Percentiles rank a stretch among this genome's conserved stretches.
Conservation (phyloP, 768 basidiomycete species). For the Psilocybe cubensis region DNA sequence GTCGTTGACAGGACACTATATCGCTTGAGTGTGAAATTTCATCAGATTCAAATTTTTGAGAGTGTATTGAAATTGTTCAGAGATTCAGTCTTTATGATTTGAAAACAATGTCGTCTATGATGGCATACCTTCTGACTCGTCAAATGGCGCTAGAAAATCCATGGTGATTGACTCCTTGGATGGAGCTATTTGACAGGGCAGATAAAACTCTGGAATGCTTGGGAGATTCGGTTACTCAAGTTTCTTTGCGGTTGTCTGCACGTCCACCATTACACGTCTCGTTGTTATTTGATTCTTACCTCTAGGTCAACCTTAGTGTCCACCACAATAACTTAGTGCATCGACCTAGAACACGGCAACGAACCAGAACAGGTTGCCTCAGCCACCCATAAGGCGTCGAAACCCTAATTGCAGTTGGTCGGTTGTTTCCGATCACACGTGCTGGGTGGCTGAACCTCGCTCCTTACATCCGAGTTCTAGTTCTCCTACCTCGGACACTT, state of each 20-base stretch:
- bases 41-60: too few relatives aligned
- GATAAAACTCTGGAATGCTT: not conserved
- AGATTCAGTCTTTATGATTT: too few relatives aligned
- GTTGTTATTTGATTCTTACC: not conserved
- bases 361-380: not conserved
- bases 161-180: not conserved
- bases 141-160: too few relatives aligned
- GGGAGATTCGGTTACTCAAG: not conserved
- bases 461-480: slow-evolving; percentile 33
- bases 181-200: not conserved
- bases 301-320: not conserved
- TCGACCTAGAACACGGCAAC: not conserved
- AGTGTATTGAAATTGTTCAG: too few relatives aligned
- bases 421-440: slow-evolving; percentile 34
- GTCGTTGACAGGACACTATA: too few relatives aligned
- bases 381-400: not conserved
- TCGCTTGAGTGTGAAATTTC: too few relatives aligned
- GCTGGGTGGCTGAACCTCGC: slow-evolving; percentile 38
- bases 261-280: not conserved
- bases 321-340: not conserved
- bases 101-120: too few relatives aligned
- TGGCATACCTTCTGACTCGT: too few relatives aligned
- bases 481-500: slow-evolving; percentile 21
- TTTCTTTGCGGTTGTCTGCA: not conserved
- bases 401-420: slow-evolving; percentile 24